Evolutionary conservation across 2,329 filamentous ascomycete genomes (phyloP), one percentile per base, ranked within the genome.

Genomic region (Penicillium palitans): DNA sequence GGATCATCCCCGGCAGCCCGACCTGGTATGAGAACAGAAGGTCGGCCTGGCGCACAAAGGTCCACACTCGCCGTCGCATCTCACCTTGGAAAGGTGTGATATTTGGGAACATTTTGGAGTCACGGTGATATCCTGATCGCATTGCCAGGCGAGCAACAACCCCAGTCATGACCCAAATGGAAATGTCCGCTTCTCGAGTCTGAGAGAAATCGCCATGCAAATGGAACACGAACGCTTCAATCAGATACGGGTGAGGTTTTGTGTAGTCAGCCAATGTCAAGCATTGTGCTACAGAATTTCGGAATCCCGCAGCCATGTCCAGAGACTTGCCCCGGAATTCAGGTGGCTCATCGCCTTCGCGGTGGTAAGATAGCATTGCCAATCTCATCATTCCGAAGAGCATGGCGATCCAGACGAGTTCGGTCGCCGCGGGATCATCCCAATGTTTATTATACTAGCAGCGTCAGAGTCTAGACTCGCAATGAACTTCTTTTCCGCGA

Each of bases 21-120:
- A 89, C 80, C 67, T 90, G 87, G 67, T 88, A 89, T 2, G 85
- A 84, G 27, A 87, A 84, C 4, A 90, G 72, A 3, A 87, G 72
- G 67, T 90, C 88, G 47, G 88, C 79, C 67, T 87, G 84, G 35
- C 78, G 71, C 9, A 81, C 76, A 67, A 78, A 79, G 0, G 75
- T 74, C 80, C 80, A 82, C 17, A 81, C 72, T 40, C 80, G 73
- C 29, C 80, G 72, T 27, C 80, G 75, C 73, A 82, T 85, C 71
- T 88, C 86, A 15, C 83, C 85, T 65, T 86, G 81, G 64, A 86
- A 87, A 3, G 83, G 79, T 6, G 81, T 79, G 57, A 88, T 82
- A 59, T 82, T 83, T 3, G 83, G 77, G 65, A 85, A 87, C 61
- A 83, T 80, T 33, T 79, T 84, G 10, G 84, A 80, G 68, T 88